Evolutionary conservation across 129 eudicot genomes (phyloP), one percentile per base, ranked within the genome.

Genomic region (Flaveria brownii): DNA sequence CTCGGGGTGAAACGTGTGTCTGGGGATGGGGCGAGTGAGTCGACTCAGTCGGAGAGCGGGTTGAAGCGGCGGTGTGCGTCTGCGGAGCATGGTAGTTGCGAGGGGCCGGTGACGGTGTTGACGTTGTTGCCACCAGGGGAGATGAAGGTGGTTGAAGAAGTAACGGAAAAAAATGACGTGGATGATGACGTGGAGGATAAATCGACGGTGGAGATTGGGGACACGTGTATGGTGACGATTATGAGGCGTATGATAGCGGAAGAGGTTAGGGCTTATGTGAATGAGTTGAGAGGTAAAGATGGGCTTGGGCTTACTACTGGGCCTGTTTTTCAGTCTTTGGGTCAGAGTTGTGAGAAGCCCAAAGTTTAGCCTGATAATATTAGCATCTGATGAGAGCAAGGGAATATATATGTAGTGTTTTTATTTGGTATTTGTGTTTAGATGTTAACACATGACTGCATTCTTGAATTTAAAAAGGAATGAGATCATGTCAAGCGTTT

Each of bases 241-340:
- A 83, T 87, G 97, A 90, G 82, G 74, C 80, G 85, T 56, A 87
- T 88, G 88, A 91, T 91, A 63, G 97, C 97, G 6, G 77, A 86
- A 68, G 95, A 91, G 80, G 97, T 91, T 68, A 83, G 93, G 42
- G 80, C 12, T 16, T 88, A 91, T 41, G 70, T 88, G 1, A 82
- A 85, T 17, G 81, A 81, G 46, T 11, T 89, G 30, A 59, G 71
- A 80, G 82, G 75, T 17, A 71, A 82, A 7, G 86, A 81, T 2
- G 83, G 59, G 46, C 72, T 75, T 43, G 49, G 47, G 9, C 59
- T 26, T 73, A 28, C 1, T 10, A 1, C 23, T 33, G 85, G 70
- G 64, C 55, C 71, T 10, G 25, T 12, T 30, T 50, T 70, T 17
- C 52, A 60, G 20, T 17, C 7, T 3, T 15, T 9, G 59, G 51